phyloP scores from a whole-genome alignment of 2,329 filamentous ascomycete genomes.

The Fusarium drepaniforme region DNA sequence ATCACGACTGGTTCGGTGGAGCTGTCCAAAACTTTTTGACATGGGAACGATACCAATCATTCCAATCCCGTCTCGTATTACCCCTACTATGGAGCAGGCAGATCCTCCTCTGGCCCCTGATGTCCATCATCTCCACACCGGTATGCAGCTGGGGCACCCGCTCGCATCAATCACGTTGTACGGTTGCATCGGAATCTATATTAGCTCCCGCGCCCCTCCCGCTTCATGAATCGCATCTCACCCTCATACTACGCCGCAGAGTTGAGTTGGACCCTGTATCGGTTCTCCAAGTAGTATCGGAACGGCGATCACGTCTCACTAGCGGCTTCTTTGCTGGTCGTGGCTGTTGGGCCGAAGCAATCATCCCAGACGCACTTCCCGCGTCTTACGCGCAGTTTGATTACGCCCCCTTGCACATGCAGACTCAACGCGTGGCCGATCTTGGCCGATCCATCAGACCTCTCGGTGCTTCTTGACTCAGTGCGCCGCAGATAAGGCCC shows the following conservation, averaged over 20 bases:
- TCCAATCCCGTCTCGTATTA: not conserved
- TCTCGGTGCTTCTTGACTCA: not conserved
- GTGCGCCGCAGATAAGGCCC: not conserved
- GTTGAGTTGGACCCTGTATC: not conserved
- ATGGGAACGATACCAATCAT: not conserved
- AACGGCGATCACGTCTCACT: not conserved
- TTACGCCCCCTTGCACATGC: not conserved
- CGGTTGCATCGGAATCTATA: not conserved
- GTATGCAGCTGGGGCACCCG: not conserved
- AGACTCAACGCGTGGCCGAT: not conserved
- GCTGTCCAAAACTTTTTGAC: not conserved
- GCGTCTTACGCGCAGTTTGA: not conserved
- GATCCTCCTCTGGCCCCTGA: not conserved
- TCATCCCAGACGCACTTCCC: not conserved
- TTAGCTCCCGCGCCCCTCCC: not conserved
- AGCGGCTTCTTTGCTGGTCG: not conserved
- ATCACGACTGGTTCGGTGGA: not conserved
- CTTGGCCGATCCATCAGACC: not conserved
- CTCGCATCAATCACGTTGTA: not conserved
- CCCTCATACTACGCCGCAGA: not conserved
- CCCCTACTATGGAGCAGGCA: not conserved
- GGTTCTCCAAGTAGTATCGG: not conserved
- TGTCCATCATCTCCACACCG: conserved; percentile 1
- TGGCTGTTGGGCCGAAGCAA: not conserved
- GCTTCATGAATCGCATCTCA: not conserved